A percentile compares a stretch with the other conserved stretches of the same genome.
Conservation (phyloP, 2,329 filamentous ascomycete genomes). For the Balansia obtecta region DNA sequence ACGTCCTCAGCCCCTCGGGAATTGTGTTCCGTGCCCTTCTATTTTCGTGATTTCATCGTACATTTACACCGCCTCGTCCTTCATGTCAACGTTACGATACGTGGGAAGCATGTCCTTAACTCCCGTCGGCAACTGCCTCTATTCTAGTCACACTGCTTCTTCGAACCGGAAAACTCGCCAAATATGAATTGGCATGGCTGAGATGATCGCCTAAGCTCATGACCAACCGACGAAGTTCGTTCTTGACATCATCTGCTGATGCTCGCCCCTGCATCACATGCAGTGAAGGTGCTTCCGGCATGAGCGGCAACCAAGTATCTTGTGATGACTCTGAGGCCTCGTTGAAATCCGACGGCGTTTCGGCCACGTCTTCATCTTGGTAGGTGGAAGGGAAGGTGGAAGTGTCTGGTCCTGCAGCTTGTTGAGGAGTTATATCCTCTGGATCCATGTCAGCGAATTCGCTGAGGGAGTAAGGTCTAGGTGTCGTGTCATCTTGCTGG, state of each 20-base stretch:
- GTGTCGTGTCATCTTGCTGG: conserved; percentile 8
- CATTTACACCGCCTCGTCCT: neutral
- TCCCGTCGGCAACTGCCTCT: conserved; percentile 3
- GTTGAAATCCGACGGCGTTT: conserved; percentile 10
- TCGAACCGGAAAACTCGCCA: conserved; percentile 27
- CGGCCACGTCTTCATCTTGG: conserved; percentile 10
- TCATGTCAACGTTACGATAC: too few species aligned
- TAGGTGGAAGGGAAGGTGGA: conserved; percentile 3
- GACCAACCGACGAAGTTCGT: conserved; percentile 37
- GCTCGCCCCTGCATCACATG: conserved; percentile 43
- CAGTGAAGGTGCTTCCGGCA: conserved; percentile 33
- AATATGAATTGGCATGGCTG: conserved; percentile 30
- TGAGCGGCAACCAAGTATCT: conserved; percentile 20
- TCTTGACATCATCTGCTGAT: conserved; percentile 36
- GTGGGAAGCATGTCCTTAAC: neutral
- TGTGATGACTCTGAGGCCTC: conserved; percentile 7
- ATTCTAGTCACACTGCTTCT: conserved; percentile 19
- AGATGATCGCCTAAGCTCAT: conserved; percentile 38
- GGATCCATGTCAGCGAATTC: conserved; percentile 29
- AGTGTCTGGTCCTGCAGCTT: conserved; percentile 13
- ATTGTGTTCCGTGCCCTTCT: neutral
- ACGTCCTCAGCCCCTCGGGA: neutral
- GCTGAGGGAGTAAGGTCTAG: conserved; percentile 25
- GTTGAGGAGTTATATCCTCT: conserved; percentile 22
- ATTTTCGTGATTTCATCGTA: neutral